These are phyloP conservation scores for Graphium sp. DNA, from an alignment of 2,329 filamentous ascomycete genomes.

Conservation along the genomic window DNA sequence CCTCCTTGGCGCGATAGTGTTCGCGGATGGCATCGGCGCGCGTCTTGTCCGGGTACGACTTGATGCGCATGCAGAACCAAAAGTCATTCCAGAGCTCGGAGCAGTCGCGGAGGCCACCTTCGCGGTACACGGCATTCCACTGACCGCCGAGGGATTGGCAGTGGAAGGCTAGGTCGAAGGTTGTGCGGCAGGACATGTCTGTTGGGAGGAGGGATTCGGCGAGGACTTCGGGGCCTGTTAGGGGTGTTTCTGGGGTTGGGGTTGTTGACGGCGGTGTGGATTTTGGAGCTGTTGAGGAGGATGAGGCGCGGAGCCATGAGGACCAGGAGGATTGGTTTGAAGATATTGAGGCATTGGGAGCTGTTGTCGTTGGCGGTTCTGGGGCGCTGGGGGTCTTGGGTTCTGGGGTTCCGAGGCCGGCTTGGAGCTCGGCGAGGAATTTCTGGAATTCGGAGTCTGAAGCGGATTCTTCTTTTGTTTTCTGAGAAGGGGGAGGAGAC, in stretches of 20 bases:
- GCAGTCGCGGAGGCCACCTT: constrained; percentile 62
- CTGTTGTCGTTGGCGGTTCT: constrained; percentile 4
- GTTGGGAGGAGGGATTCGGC: constrained; percentile 60
- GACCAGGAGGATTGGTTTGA: constrained; percentile 15
- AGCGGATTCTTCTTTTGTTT: constrained; percentile 6
- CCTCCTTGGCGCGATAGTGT: constrained; percentile 50
- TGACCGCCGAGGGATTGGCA: constrained; percentile 86
- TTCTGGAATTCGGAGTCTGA: constrained; percentile 35
- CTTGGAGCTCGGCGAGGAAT: constrained; percentile 21
- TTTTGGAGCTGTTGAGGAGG: constrained; percentile 8
- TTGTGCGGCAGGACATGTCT: constrained; percentile 72
- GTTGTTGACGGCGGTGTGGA: constrained; percentile 8
- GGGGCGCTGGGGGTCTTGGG: constrained; percentile 7
- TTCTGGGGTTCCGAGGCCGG: constrained; percentile 10
- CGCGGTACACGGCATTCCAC: constrained; percentile 81
- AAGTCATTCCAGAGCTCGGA: constrained; percentile 82
- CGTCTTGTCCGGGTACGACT: constrained; percentile 40
- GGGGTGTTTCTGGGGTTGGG: constrained; percentile 4
- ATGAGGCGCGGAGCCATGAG: constrained; percentile 16
- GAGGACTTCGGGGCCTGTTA: constrained; percentile 21
- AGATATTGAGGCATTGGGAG: constrained; percentile 6
- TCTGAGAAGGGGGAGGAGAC: constrained; percentile 8
- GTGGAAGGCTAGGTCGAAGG: constrained; percentile 88
- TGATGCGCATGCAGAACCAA: constrained; percentile 91
- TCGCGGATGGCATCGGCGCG: constrained; percentile 46